A percentile compares a stretch with the other conserved stretches of the same genome.
Conservation (phyloP, 768 basidiomycete genomes). For the Leucosporidium scottii region DNA sequence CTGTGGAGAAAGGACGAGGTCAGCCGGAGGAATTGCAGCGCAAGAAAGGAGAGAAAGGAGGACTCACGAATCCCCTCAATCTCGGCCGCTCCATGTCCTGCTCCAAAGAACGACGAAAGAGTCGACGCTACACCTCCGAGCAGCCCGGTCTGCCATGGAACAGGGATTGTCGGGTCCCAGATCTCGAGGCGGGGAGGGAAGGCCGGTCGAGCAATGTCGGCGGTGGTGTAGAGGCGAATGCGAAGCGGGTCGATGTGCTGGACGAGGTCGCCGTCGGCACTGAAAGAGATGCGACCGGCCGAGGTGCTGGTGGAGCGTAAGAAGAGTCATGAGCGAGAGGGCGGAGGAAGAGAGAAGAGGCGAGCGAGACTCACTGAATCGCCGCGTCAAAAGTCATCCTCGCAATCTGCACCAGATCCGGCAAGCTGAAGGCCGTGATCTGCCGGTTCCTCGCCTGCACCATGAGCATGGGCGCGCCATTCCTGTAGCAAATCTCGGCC, state of each 20-base stretch:
- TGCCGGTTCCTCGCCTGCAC: slow-evolving; percentile 15
- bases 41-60: too few relatives aligned
- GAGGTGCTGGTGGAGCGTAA: slow-evolving; percentile 5
- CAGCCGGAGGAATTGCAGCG: neutral
- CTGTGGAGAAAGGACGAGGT: neutral
- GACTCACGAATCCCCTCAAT: slow-evolving; percentile 23
- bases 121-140: slow-evolving; percentile 9
- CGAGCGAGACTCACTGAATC: slow-evolving; percentile 14
- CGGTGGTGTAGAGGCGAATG: slow-evolving; percentile 25
- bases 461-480: slow-evolving; percentile 20
- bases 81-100: slow-evolving; percentile 24
- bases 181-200: slow-evolving; percentile 19
- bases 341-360: neutral
- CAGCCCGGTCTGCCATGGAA: slow-evolving; percentile 13
- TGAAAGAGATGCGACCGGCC: slow-evolving; percentile 17
- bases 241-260: slow-evolving; percentile 27
- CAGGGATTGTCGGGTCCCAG: slow-evolving; percentile 8
- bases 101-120: slow-evolving; percentile 21
- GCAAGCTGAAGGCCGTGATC: slow-evolving; percentile 13
- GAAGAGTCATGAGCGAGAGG: neutral
- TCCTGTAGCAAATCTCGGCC: slow-evolving; percentile 13
- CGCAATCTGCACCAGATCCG: slow-evolving; percentile 9
- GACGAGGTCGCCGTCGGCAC: slow-evolving; percentile 27
- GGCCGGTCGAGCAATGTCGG: slow-evolving; percentile 16
- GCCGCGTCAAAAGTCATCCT: slow-evolving; percentile 19